phyloP scores from a whole-genome alignment of 73 alveolate species.

The Paramecium bursaria region DNA sequence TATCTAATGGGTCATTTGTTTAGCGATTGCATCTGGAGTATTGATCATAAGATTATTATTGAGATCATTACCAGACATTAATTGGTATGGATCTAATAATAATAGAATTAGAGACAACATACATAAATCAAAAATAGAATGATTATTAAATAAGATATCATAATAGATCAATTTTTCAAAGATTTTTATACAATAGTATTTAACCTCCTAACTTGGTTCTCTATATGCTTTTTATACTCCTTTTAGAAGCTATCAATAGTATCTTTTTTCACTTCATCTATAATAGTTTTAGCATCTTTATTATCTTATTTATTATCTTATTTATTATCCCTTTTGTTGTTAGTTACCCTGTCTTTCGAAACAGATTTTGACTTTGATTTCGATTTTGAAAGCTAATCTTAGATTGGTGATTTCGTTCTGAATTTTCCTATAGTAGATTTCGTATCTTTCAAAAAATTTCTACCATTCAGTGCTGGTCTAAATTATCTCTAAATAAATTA shows the following conservation, averaged over 20 bases:
- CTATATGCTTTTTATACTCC: slow-evolving; percentile 4
- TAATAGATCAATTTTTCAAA: too few relatives aligned
- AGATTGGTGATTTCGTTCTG: slow-evolving; percentile 1
- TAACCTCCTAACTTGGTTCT: not conserved
- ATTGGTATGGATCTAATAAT: too few relatives aligned
- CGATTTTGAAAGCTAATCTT: not conserved
- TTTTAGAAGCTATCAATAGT: not conserved
- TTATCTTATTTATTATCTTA: too few relatives aligned
- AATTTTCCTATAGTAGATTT: slow-evolving; percentile 9
- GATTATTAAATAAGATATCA: too few relatives aligned
- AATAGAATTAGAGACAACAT: too few relatives aligned
- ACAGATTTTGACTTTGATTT: slow-evolving; percentile 3
- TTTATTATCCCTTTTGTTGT: too few relatives aligned
- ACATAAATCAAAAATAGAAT: too few relatives aligned
- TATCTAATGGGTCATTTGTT: slow-evolving; percentile 19
- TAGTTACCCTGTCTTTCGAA: too few relatives aligned
- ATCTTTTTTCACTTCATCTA: not conserved
- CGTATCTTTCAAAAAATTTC: not conserved
- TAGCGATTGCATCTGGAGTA: not conserved
- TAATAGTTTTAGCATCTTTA: not conserved
- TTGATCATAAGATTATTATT: not conserved
- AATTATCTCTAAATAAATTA: not conserved
- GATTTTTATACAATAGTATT: slow-evolving; percentile 18
- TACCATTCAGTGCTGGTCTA: not conserved
- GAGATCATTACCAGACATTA: slow-evolving; percentile 1